Conservation (phyloP, 2,329 filamentous ascomycete species). For the Zasmidium angulare region DNA sequence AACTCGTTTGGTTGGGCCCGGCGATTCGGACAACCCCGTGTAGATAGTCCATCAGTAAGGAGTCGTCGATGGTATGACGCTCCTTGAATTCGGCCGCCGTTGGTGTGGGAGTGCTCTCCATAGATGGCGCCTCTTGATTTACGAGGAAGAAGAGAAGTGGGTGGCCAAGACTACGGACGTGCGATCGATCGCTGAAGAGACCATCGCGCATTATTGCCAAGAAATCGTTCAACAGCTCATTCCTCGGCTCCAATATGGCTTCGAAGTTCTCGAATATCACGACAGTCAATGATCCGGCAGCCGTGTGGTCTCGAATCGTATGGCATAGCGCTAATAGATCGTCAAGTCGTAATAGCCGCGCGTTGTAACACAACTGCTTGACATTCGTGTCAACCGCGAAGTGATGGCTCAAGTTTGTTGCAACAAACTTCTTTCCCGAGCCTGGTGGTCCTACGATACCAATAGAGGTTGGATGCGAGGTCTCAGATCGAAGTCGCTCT, state of each 20-base stretch:
- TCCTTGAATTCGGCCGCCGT: conserved; percentile 24
- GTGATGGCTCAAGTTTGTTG: conserved; percentile 30
- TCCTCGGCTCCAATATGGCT: conserved; percentile 27
- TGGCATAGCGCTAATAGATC: conserved; percentile 33
- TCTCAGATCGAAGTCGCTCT: conserved; percentile 28
- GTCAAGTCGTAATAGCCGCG: conserved; percentile 28
- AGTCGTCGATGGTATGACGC: conserved; percentile 25
- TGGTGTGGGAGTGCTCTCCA: conserved; percentile 29
- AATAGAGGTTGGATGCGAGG: conserved; percentile 30
- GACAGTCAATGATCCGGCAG: conserved; percentile 27
- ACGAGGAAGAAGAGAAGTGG: conserved; percentile 35
- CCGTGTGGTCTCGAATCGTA: conserved; percentile 31
- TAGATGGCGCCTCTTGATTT: conserved; percentile 28
- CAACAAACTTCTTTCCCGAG: conserved; percentile 36
- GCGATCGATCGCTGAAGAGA: conserved; percentile 31
- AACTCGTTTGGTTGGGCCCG: conserved; percentile 31
- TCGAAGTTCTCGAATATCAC: conserved; percentile 36
- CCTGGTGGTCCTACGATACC: conserved; percentile 32
- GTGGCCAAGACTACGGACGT: conserved; percentile 27
- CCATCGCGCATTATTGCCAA: conserved; percentile 33
- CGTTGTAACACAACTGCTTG: conserved; percentile 31
- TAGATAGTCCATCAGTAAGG: conserved; percentile 31
- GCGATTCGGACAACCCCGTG: conserved; percentile 34
- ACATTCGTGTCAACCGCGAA: conserved; percentile 23
- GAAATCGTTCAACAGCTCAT: conserved; percentile 30